Evolutionary conservation across 1,139 yeast species (phyloP).

Genomic region (Blastobotrys elegans): DNA sequence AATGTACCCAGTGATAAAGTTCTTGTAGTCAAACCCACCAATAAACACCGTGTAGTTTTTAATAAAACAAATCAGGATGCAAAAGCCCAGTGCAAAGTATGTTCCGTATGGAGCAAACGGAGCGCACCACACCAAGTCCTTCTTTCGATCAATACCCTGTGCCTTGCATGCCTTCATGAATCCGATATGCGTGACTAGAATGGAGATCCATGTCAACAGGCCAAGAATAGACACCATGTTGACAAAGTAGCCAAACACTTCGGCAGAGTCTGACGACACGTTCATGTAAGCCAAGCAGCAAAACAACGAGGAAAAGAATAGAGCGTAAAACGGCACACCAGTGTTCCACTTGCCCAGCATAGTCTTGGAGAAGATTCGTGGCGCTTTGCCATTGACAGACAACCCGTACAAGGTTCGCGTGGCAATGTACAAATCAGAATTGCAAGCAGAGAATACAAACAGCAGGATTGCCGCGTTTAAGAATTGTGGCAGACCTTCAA

Average conservation of each 20-base stretch:
- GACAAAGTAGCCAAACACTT: slow-evolving; percentile 50
- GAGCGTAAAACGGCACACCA: slow-evolving; percentile 1
- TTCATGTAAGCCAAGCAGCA: slow-evolving; percentile 38
- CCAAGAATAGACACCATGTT: slow-evolving; percentile 50
- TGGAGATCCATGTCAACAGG: slow-evolving; percentile 50
- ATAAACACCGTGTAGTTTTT: slow-evolving; percentile 73
- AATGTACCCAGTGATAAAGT: slow-evolving; percentile 72
- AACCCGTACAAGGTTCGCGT: slow-evolving; percentile 39
- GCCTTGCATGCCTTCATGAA: slow-evolving; percentile 50
- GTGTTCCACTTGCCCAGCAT: not conserved
- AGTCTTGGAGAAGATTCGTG: slow-evolving; percentile 40
- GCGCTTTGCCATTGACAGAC: slow-evolving; percentile 61
- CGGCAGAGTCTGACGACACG: slow-evolving; percentile 34
- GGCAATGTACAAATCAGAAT: slow-evolving; percentile 63
- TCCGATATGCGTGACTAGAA: slow-evolving; percentile 45
- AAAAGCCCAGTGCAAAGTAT: slow-evolving; percentile 50
- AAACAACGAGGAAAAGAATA: not conserved
- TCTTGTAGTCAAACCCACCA: slow-evolving; percentile 49
- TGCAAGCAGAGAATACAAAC: slow-evolving; percentile 66
- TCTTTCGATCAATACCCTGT: slow-evolving; percentile 48
- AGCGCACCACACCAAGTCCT: slow-evolving; percentile 48
- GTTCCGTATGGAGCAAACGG: slow-evolving; percentile 49
- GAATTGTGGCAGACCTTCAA: slow-evolving; percentile 61
- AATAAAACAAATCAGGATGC: slow-evolving; percentile 55
- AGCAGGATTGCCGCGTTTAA: slow-evolving; percentile 70